Evolutionary conservation across 768 basidiomycete species (phyloP), one percentile per base, ranked within the genome.

Genomic region (Auricularia cornea): DNA sequence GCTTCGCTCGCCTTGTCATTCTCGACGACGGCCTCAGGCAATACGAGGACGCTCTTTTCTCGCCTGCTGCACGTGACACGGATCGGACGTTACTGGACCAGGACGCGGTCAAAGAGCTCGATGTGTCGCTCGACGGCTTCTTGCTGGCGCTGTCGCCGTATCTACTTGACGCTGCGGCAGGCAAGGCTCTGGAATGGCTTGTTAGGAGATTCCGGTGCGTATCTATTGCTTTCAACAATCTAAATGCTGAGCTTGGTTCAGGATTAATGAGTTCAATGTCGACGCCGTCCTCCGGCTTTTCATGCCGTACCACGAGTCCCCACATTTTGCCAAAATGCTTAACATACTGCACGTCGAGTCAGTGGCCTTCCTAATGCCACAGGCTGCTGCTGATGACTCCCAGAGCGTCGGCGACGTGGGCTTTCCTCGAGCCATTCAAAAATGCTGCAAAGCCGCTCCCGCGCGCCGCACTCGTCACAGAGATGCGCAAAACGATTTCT

Each of bases 181-280:
- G 86, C 23, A 94, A 89, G 72, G 83, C 92, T 10, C 71, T 99
- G 30, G 97, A 99, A 70, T 99, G 96, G 96, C 82, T 98, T 29
- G 92, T 98, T 3, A 80, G 92, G 69, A 80, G 94, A 63, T 97
- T 98, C 75, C 87, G 95, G 95, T 92, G 66, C 48, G 84, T 64
- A 38, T 35, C 16, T 11, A 40, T 52, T 35, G 11, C 28, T 40
- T 12, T 56, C 20, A 12, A 20, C 3, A 23, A 16, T 32, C 32
- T 33, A 61, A 68, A 40, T 54, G 63, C 54, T 14, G 66, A 30
- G 2, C 44, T 29, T 41, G 4, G 12, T 61, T 20, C 69, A 98
- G 96, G 72, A 85, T 98, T 30, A 83, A 98, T 70, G 94, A 98
- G 72, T 94, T 98, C 78, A 97, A 98, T 69, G 81, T 95, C 61